Base-by-base conservation (phyloP, 1,284 basidiomycete genomes). In the Mycena sp. region DNA sequence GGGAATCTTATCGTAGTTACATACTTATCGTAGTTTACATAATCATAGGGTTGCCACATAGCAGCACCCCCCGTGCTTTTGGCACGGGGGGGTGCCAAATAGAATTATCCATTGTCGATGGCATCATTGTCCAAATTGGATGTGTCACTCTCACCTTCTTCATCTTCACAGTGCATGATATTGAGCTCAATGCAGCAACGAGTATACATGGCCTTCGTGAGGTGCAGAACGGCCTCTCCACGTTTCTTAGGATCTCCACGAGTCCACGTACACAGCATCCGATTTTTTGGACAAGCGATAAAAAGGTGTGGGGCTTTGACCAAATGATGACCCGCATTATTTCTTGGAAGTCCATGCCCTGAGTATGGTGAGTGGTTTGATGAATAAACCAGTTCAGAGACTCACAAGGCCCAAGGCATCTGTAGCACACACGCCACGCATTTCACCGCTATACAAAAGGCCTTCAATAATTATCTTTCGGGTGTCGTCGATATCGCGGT, bases 231-330 rank as follows among this genome's bases (percentile, higher is more conserved):
- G 5, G 53, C 58, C 17, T 57, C 46, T 3, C 63, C 63, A 16
- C 46, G 50, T 26, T 58, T 35, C 7, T 30, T 46, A 17, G 16
- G 29, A 17, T 58, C 40, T n/a, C n/a, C n/a, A n/a, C n/a, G n/a
- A n/a, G n/a, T n/a, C n/a, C n/a, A 6, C 58, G 53, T 11, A 61
- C 59, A 44, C 58, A 61, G n/a, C 59, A 38, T 10, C 63, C 63
- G 37, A 55, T 58, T 25, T 65, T 65, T 40, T 65, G 64, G 6
- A 65, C 40, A 12, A 62, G 49, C 3, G 64, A 58, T 14, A 58
- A 21, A 32, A 65, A 65, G 14, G 64, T 58, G 3, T 32, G 30
- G 6, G 64, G 64, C 35, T 55, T 40, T 35, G 37, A 45, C 59
- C 60, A 65, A 30, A 64, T 43, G 21, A 51, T 17, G 21, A 64